Evolutionary conservation across 768 basidiomycete species (phyloP).

Genomic region (Lactarius pseudohatsudake): DNA sequence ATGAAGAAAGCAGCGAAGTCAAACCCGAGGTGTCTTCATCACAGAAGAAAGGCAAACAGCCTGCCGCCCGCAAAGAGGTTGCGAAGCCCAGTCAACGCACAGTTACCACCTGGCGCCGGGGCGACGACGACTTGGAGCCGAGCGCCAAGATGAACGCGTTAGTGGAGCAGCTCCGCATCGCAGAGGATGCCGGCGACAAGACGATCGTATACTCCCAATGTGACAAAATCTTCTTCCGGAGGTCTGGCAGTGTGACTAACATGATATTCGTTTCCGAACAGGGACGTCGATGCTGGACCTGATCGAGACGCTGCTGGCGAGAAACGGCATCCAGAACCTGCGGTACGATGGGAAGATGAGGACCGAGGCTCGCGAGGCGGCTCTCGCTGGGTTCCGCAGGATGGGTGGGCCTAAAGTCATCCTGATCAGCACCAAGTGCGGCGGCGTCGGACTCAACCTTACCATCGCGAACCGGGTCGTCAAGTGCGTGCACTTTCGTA

Average conservation of each 20-base stretch:
- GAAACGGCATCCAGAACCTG: slow-evolving; percentile 56
- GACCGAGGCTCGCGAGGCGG: slow-evolving; percentile 48
- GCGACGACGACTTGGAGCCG: slow-evolving; percentile 61
- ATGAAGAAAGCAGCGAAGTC: neutral
- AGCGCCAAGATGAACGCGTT: slow-evolving; percentile 68
- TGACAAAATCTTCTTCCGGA: slow-evolving; percentile 34
- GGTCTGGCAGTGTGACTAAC: neutral
- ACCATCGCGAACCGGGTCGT: slow-evolving; percentile 68
- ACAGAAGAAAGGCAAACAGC: slow-evolving; percentile 30
- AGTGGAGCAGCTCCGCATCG: slow-evolving; percentile 55
- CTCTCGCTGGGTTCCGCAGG: slow-evolving; percentile 54
- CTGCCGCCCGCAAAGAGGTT: slow-evolving; percentile 31
- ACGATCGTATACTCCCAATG: slow-evolving; percentile 72
- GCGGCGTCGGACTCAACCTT: slow-evolving; percentile 68
- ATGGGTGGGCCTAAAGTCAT: slow-evolving; percentile 60
- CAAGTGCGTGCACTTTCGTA: slow-evolving; percentile 44
- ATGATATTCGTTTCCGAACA: slow-evolving; percentile 30
- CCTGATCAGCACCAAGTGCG: slow-evolving; percentile 66
- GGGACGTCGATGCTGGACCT: slow-evolving; percentile 76
- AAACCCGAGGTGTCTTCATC: neutral
- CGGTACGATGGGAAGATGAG: slow-evolving; percentile 74
- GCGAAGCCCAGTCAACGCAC: slow-evolving; percentile 31
- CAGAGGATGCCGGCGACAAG: slow-evolving; percentile 63
- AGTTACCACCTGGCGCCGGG: slow-evolving; percentile 55
- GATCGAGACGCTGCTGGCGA: slow-evolving; percentile 56